Conservation (phyloP, 768 basidiomycete genomes). For the Suillus decipiens region DNA sequence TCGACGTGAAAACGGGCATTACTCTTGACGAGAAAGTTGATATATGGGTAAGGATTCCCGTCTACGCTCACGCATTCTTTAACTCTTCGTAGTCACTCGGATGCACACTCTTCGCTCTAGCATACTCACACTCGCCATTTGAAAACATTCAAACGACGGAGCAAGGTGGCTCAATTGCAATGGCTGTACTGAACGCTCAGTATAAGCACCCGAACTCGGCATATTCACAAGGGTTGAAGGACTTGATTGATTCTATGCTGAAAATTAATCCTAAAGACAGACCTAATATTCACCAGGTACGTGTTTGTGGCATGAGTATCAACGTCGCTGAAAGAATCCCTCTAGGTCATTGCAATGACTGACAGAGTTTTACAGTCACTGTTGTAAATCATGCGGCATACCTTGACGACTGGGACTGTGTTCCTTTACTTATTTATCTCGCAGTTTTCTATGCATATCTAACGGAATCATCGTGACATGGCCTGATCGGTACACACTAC, state of each 20-base stretch:
- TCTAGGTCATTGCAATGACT: constrained; percentile 66
- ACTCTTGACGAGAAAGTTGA: constrained; percentile 93
- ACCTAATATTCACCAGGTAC: constrained; percentile 84
- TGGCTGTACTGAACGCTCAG: constrained; percentile 94
- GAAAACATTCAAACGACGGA: constrained; percentile 90
- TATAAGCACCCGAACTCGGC: constrained; percentile 86
- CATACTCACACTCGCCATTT: constrained; percentile 95
- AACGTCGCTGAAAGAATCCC: constrained; percentile 10
- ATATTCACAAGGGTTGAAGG: constrained; percentile 83
- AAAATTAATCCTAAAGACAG: constrained; percentile 80
- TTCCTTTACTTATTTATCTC: constrained; percentile 1
- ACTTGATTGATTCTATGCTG: constrained; percentile 83
- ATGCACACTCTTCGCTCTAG: constrained; percentile 91
- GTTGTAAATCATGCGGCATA: constrained; percentile 32
- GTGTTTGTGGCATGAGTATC: constrained; percentile 15
- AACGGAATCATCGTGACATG: not conserved
- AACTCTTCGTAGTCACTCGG: constrained; percentile 76
- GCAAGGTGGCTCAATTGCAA: constrained; percentile 95
- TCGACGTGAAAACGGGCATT: constrained; percentile 92
- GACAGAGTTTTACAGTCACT: constrained; percentile 64
- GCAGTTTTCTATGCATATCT: constrained; percentile 4
- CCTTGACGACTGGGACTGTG: not conserved
- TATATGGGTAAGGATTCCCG: constrained; percentile 75
- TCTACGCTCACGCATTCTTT: constrained; percentile 4
- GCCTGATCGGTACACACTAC: not conserved